These are phyloP conservation scores for Fusarium avenaceum DNA, from an alignment of 2,329 filamentous ascomycete genomes.

Conservation along the genomic window DNA sequence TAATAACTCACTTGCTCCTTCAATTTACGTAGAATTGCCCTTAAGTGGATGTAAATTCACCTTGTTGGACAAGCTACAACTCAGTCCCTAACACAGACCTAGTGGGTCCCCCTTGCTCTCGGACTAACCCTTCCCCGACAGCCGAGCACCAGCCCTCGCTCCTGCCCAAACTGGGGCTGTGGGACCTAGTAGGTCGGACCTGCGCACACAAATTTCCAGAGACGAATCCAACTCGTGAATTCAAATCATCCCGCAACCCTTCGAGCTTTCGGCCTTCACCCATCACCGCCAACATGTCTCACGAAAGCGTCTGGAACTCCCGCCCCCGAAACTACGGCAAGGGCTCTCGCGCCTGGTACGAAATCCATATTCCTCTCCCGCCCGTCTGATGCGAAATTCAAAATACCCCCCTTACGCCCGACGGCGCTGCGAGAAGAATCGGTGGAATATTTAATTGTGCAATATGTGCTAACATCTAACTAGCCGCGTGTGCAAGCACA, in stretches of 20 bases:
- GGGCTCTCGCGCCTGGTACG: constrained; percentile 93
- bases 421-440: constrained; percentile 6
- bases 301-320: constrained; percentile 99
- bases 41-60: constrained; percentile 18
- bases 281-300: constrained; percentile 69
- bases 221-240: constrained; percentile 52
- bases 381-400: constrained; percentile 19
- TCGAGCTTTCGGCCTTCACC: constrained; percentile 49
- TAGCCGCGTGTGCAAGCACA: constrained; percentile 85
- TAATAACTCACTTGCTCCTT: not conserved
- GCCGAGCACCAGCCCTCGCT: constrained; percentile 23
- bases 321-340: constrained; percentile 98
- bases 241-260: constrained; percentile 51
- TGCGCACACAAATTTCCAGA: constrained; percentile 56
- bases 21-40: not conserved
- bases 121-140: constrained; percentile 12
- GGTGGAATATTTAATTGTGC: constrained; percentile 11
- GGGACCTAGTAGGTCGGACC: constrained; percentile 51
- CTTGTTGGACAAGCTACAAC: constrained; percentile 17
- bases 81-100: not conserved
- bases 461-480: constrained; percentile 50
- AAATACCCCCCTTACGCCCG: constrained; percentile 2
- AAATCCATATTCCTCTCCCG: constrained; percentile 27
- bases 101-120: not conserved
- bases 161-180: constrained; percentile 53